Evolutionary conservation across 352 stramenopile genomes (phyloP), one percentile per base, ranked within the genome.

Genomic region (Globisporangium barbulae): DNA sequence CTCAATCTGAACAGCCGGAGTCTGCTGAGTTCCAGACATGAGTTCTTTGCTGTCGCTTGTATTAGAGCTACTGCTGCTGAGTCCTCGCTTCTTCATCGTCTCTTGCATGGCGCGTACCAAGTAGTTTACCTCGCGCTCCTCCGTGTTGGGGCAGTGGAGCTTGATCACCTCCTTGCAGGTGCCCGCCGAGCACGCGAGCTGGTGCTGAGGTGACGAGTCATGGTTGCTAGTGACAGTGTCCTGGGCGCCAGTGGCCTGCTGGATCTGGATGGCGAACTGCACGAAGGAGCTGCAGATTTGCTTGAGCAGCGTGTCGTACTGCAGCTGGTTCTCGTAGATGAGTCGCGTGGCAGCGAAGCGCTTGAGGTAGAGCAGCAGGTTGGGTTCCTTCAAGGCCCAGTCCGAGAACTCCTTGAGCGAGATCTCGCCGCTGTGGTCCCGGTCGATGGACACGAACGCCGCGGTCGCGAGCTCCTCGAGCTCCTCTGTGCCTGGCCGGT

Each of bases 301-400:
- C 49, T 86, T 76, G 17, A 93, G 71, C 39, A 86, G 67, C 35
- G 72, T 62, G 61, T 91, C 84, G 71, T 87, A 90, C 50, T 79
- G 63, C 0, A 79, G 48, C 63, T 91, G 83, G 63, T 85, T 88
- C 33, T 90, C 80, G 63, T 82, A 89, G 31, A 93, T 90, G 17
- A 91, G 64, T 0, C 81, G 74, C 5, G 75, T 85, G 21, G 73
- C 76, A 2, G 80, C 79, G 53, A 91, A 93, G 12, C 75, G 78
- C 44, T 77, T 79, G 7, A 91, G 65, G 52, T 89, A 91, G 5
- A 67, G 39, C 61, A 89, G 64, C 0, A 88, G 56, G 35, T 64
- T 88, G 2, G 64, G 73, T 30, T 93, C 81, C 3, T 79, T 67
- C 1, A 79, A 15, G 0, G 80, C 65, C 84, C 84, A 93, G 12